Base-by-base conservation (phyloP, 345 rosid genomes). In the Gossypium anomalum region DNA sequence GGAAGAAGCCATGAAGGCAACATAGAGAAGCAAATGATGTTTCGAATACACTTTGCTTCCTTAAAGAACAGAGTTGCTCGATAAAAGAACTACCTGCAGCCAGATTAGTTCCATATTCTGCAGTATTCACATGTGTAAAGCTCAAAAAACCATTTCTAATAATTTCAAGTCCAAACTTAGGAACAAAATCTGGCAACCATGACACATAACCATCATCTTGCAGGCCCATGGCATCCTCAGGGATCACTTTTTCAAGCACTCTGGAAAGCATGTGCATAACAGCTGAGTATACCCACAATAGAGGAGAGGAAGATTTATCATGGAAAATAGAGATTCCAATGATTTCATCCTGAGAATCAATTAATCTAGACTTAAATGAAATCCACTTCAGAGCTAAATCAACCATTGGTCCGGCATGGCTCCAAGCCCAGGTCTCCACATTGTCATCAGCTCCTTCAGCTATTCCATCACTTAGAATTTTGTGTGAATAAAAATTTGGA, bases 121-220 rank as follows among this genome's bases (percentile, higher is more conserved):
- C 38, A 52, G 15, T 48, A 62, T 80, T 62, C 64, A 76, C 84
- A 14, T 55, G 56, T 7, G 80, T 27, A 76, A 83, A 86, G 77
- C 85, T 83, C 77, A 89, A 86, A 79, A 90, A 80, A 52, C 84
- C 87, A 64, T 84, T 82, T 79, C 77, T 89, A 74, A 90, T 83
- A 70, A 92, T 82, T 84, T 83, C 86, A 56, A 92, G 87, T 76
- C 95, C 98, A 82, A 94, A 64, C 84, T 87, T 94, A 67, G 91
- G 91, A 83, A 90, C 95, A 86, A 94, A 90, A 78, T 87, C 92
- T 0, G 98, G 97, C 78, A 94, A 84, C 94, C 89, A 88, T 34
- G 94, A 90, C 27, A 90, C 64, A 71, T 72, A 71, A 61, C 62
- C 76, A 22, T 74, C 82, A 77, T 79, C 79, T 60, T 77, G 69